These are phyloP conservation scores for Yamadazyma atlantica DNA, from an alignment of 1,139 yeast genomes.

Conservation along the genomic window DNA sequence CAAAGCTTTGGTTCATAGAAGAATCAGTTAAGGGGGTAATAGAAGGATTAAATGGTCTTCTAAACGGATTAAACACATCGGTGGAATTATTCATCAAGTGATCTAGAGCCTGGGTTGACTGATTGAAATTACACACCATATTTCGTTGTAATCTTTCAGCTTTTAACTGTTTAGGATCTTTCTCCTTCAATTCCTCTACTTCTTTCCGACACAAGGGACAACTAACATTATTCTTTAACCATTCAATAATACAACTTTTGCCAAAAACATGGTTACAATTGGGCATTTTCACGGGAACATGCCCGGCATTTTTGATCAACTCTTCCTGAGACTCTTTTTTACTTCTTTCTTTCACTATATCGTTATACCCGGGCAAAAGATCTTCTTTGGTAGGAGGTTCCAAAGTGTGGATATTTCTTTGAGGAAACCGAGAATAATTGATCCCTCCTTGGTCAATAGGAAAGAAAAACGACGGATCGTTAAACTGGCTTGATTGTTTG, in stretches of 20 bases:
- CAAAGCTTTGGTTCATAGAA: slow-evolving; percentile 40
- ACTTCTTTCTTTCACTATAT: slow-evolving; percentile 14
- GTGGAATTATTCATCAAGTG: slow-evolving; percentile 34
- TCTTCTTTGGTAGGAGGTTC: slow-evolving; percentile 26
- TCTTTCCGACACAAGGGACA: slow-evolving; percentile 50
- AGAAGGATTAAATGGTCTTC: slow-evolving; percentile 36
- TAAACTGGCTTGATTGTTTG: slow-evolving; percentile 18
- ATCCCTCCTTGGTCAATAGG: slow-evolving; percentile 35
- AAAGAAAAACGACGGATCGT: slow-evolving; percentile 40
- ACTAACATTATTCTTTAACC: slow-evolving; percentile 42
- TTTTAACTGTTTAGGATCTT: slow-evolving; percentile 21
- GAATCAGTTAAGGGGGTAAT: slow-evolving; percentile 47
- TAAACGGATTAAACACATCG: slow-evolving; percentile 39
- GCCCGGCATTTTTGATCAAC: slow-evolving; percentile 20
- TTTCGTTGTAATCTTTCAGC: slow-evolving; percentile 15
- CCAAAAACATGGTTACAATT: slow-evolving; percentile 45
- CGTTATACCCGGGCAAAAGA: slow-evolving; percentile 32
- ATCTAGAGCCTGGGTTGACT: slow-evolving; percentile 19
- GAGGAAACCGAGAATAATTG: slow-evolving; percentile 36
- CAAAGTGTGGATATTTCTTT: slow-evolving; percentile 25
- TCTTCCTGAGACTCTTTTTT: slow-evolving; percentile 13
- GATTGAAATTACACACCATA: slow-evolving; percentile 13
- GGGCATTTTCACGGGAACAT: slow-evolving; percentile 45
- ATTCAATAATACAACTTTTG: slow-evolving; percentile 41
- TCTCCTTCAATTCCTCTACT: slow-evolving; percentile 30